Conservation (phyloP, 2,329 filamentous ascomycete species). For the Diaporthe caulivora region DNA sequence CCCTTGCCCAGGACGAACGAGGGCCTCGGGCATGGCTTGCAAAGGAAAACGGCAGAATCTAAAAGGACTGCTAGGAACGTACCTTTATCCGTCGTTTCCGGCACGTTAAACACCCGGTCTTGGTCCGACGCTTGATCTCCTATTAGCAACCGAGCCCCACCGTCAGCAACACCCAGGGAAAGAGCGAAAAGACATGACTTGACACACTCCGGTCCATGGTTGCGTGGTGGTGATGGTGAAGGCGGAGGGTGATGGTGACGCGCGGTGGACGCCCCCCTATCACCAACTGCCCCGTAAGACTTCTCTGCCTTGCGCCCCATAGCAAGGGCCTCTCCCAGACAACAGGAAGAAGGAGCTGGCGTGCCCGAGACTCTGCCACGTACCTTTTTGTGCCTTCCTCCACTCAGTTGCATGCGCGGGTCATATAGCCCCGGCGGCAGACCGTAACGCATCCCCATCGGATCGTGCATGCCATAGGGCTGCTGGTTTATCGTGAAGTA, state of each 20-base stretch:
- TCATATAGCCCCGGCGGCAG: slow-evolving; percentile 58
- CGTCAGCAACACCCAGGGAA: slow-evolving; percentile 44
- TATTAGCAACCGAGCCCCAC: slow-evolving; percentile 48
- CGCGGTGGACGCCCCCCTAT: slow-evolving; percentile 4
- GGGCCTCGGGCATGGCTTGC: not conserved
- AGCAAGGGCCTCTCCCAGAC: slow-evolving; percentile 5
- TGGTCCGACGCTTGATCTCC: slow-evolving; percentile 74
- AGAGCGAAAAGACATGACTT: slow-evolving; percentile 34
- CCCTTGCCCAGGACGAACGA: not conserved
- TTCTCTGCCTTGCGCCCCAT: not conserved
- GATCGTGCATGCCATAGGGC: slow-evolving; percentile 58
- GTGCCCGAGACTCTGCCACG: slow-evolving; percentile 40
- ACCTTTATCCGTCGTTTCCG: slow-evolving; percentile 74
- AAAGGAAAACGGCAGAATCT: not conserved
- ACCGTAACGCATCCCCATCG: slow-evolving; percentile 59
- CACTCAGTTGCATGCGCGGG: slow-evolving; percentile 59
- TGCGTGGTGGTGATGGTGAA: slow-evolving; percentile 2
- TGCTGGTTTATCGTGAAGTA: slow-evolving; percentile 59
- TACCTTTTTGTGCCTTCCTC: slow-evolving; percentile 70
- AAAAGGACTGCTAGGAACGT: slow-evolving; percentile 47
- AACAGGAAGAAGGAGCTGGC: slow-evolving; percentile 24
- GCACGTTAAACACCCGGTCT: slow-evolving; percentile 73
- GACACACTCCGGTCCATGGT: slow-evolving; percentile 23
- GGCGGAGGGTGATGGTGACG: not conserved
- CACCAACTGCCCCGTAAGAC: slow-evolving; percentile 1